Evolutionary conservation across 352 stramenopile species (phyloP).

Genomic region (Blastocystis hominis): DNA sequence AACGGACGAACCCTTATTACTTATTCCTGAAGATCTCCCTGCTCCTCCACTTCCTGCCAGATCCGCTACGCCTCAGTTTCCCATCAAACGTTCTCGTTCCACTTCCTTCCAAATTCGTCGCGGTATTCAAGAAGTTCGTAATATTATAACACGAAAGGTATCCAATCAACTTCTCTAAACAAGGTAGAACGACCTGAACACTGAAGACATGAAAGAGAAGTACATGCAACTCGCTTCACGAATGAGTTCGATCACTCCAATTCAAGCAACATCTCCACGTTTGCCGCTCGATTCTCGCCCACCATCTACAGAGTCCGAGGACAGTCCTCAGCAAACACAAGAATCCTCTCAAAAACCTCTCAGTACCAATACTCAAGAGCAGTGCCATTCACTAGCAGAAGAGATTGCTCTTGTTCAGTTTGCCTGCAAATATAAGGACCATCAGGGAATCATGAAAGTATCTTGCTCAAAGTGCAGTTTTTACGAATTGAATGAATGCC

Average conservation of each 20-base stretch:
- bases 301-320: no score
- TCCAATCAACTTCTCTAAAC: background rate
- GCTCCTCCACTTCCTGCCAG: background rate
- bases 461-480: background rate
- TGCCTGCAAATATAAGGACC: background rate
- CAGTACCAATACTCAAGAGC: background rate
- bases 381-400: background rate
- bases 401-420: conserved; percentile 25
- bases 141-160: background rate
- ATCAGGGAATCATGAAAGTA: background rate
- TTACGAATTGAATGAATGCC: background rate
- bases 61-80: background rate
- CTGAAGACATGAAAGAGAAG: conserved; percentile 10
- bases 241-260: background rate
- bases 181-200: background rate
- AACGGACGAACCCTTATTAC: background rate
- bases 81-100: background rate
- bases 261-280: background rate
- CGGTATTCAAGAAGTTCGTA: background rate
- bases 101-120: background rate
- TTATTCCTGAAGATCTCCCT: background rate
- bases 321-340: no score
- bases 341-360: no score
- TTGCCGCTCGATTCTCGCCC: background rate
- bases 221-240: background rate